Evolutionary conservation across 768 basidiomycete genomes (phyloP).

Genomic region (Trametes cubensis): DNA sequence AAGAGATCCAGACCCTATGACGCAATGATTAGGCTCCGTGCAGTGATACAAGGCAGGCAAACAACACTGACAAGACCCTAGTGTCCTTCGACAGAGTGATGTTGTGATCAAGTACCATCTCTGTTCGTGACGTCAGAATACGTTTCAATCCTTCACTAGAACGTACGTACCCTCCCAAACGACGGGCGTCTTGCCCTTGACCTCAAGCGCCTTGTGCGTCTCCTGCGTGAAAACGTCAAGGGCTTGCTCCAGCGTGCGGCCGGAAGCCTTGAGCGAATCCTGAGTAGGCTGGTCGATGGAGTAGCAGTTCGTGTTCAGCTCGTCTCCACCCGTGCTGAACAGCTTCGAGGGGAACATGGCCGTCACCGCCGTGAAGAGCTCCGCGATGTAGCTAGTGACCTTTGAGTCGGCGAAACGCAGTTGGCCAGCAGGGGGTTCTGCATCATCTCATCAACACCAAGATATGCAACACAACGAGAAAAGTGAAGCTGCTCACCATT

Average conservation of each 20-base stretch:
- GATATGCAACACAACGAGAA: neutral
- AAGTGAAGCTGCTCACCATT: conserved; percentile 33
- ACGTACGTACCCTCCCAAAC: conserved; percentile 45
- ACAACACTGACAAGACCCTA: conserved; percentile 52
- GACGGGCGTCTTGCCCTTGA: conserved; percentile 49
- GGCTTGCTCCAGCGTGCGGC: conserved; percentile 42
- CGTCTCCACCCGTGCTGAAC: conserved; percentile 53
- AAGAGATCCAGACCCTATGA: conserved; percentile 73
- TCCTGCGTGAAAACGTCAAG: conserved; percentile 40
- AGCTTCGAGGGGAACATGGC: conserved; percentile 38
- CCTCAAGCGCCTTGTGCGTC: conserved; percentile 38
- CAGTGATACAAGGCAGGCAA: neutral
- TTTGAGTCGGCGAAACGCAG: conserved; percentile 43
- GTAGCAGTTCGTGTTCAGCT: conserved; percentile 47
- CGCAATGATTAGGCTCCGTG: neutral
- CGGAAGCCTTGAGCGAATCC: conserved; percentile 34
- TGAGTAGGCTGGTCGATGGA: conserved; percentile 41
- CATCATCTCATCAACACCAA: neutral
- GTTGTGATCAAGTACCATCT: conserved; percentile 43
- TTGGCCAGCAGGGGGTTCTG: conserved; percentile 54
- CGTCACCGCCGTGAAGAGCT: conserved; percentile 37
- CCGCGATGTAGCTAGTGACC: conserved; percentile 38
- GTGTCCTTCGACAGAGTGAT: conserved; percentile 43
- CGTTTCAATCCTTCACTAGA: neutral
- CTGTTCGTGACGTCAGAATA: conserved; percentile 13